A percentile compares a stretch with the other conserved stretches of the same genome.
Conservation (phyloP, 2,329 filamentous ascomycete species). For the Aspergillus versicolor region DNA sequence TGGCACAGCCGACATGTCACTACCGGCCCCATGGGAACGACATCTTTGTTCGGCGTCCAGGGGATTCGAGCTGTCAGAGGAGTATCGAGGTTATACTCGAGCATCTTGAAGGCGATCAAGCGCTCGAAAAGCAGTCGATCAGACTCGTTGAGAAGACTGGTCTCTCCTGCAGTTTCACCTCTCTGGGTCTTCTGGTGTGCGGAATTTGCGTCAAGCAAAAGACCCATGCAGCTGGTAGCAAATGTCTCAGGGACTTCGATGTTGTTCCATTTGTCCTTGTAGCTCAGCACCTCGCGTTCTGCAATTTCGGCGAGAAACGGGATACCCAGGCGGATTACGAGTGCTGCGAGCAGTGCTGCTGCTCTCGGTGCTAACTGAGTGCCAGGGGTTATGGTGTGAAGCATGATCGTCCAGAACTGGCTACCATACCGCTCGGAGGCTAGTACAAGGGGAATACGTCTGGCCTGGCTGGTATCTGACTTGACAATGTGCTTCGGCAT, state of each 20-base stretch:
- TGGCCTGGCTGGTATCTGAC: constrained; percentile 29
- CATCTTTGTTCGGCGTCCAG: constrained; percentile 49
- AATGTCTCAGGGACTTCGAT: constrained; percentile 52
- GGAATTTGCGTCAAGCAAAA: constrained; percentile 51
- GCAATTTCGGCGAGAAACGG: constrained; percentile 42
- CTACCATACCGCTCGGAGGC: constrained; percentile 34
- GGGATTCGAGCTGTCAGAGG: constrained; percentile 45
- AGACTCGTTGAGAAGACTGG: neutral
- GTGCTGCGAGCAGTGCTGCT: constrained; percentile 48
- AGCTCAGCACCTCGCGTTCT: constrained; percentile 43
- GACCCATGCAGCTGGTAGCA: constrained; percentile 46
- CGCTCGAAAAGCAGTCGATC: constrained; percentile 40
- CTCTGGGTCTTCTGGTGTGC: constrained; percentile 26
- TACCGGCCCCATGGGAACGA: constrained; percentile 44
- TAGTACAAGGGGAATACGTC: constrained; percentile 48
- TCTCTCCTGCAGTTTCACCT: neutral
- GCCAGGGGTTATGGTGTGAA: constrained; percentile 51
- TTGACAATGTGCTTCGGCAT: constrained; percentile 46
- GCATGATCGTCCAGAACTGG: constrained; percentile 50
- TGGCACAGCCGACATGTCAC: constrained; percentile 44
- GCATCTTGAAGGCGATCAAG: constrained; percentile 49
- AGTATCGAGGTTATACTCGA: constrained; percentile 48
- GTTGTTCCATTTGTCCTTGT: constrained; percentile 48
- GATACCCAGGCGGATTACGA: constrained; percentile 52
- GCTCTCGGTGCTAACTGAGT: constrained; percentile 49